Base-by-base conservation (phyloP, 2,329 filamentous ascomycete genomes). In the Exophiala bonariae region DNA sequence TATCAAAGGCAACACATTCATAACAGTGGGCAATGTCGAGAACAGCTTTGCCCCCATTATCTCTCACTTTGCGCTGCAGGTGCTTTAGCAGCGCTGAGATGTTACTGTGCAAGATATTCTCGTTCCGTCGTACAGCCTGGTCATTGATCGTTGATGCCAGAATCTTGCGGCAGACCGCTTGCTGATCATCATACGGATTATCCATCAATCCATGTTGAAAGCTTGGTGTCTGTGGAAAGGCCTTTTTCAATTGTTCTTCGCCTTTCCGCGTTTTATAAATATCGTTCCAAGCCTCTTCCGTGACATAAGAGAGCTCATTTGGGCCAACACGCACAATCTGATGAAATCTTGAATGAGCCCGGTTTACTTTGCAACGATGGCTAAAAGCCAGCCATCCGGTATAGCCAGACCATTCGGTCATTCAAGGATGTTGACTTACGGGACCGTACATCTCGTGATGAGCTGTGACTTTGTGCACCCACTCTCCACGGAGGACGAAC, bases 291-390 rank as follows among this genome's bases (percentile, higher is more conserved):
- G 66, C 64, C 31, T 61, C 54, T 1, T 55, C 51, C 31, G 61
- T 56, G 41, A 55, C 56, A 54, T 69, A 66, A 41, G 63, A 59
- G 6, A 70, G 52, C 48, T 67, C 61, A 14, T 63, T 58, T 0
- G 65, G 67, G 3, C 61, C 55, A 8, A 69, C 54, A 13, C 65
- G 62, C 3, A 70, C 57, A 4, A 65, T 46, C 33, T 36, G 23
- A 26, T 26, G 6, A 26, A 11, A 26, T 6, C 6, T 36, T 17
- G 33, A 10, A 17, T 36, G 33, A 10, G 7, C 33, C 23, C 6
- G 23, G 11, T 26, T 6, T 26, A 6, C 13, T 36, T 18, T 36
- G 11, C n/a, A 16, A n/a, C n/a, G n/a, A n/a, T n/a, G n/a, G n/a
- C n/a, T n/a, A n/a, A n/a, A n/a, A n/a, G n/a, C n/a, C n/a, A n/a